Percentiles rank a stretch among this genome's conserved stretches.
These are phyloP conservation scores for Picea sitchensis DNA, from an alignment of 75 land plant species.

Conservation along the genomic window DNA sequence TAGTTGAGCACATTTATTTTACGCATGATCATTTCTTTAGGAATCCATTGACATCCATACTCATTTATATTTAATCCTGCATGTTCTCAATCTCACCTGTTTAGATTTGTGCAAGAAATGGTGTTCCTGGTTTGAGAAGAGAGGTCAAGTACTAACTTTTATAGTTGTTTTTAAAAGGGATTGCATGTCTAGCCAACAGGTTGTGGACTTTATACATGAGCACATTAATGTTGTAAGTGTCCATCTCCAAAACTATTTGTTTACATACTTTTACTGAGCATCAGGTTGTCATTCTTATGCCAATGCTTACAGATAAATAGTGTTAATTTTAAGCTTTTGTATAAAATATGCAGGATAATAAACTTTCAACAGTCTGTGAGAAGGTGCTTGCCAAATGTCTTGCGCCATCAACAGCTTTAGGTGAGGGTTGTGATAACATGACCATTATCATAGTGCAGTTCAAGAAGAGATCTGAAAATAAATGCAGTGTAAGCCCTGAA, in stretches of 20 bases:
- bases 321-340: not conserved
- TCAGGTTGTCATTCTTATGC: not conserved
- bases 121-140: constrained; percentile 12
- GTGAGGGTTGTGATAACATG: constrained; percentile 97
- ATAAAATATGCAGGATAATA: constrained; percentile 51
- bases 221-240: constrained; percentile 52
- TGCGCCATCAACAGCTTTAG: constrained; percentile 73
- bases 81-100: not conserved
- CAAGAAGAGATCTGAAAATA: constrained; percentile 29
- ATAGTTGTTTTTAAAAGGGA: constrained; percentile 47
- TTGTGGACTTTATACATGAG: constrained; percentile 80
- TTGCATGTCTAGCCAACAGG: constrained; percentile 87
- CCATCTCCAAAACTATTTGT: not conserved
- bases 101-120: constrained; percentile 14
- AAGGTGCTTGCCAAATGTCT: constrained; percentile 77
- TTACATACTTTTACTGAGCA: not conserved
- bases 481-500: not conserved
- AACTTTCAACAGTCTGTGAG: constrained; percentile 71
- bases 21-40: not conserved
- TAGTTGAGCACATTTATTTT: not conserved
- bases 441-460: constrained; percentile 90
- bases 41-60: not conserved
- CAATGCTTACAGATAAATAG: not conserved
- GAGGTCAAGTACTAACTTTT: constrained; percentile 1
- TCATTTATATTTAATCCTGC: not conserved